These are phyloP conservation scores for Penicillium paradoxum DNA, from an alignment of 495 filamentous ascomycete species.

Conservation along the genomic window DNA sequence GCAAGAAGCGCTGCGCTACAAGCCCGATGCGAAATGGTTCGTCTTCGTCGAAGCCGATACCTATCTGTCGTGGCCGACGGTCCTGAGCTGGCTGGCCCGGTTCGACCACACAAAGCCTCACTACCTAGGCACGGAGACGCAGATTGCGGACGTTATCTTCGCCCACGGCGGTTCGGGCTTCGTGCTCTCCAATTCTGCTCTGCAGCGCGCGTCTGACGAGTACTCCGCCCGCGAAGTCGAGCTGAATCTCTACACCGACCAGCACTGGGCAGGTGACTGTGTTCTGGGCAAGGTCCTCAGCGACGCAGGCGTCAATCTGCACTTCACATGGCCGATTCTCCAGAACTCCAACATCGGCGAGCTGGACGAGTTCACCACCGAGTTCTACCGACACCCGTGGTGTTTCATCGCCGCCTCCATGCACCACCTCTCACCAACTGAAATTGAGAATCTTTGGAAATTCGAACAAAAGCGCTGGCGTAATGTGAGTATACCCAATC, in stretches of 20 bases:
- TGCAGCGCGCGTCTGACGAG: constrained; percentile 42
- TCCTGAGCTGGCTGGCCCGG: constrained; percentile 50
- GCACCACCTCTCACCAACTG: constrained; percentile 44
- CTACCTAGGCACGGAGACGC: constrained; percentile 57
- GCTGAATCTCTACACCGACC: constrained; percentile 49
- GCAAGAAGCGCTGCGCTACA: constrained; percentile 37
- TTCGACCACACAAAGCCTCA: constrained; percentile 46
- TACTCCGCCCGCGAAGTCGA: constrained; percentile 41
- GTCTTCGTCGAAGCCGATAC: constrained; percentile 68
- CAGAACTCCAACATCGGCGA: constrained; percentile 44
- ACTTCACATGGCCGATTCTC: constrained; percentile 49
- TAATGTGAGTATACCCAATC: constrained; percentile 23
- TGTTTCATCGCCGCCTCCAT: constrained; percentile 53
- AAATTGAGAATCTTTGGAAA: constrained; percentile 36
- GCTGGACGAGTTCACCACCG: constrained; percentile 37
- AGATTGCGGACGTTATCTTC: constrained; percentile 52
- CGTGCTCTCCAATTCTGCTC: constrained; percentile 53
- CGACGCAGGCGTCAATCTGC: constrained; percentile 48
- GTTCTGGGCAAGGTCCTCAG: constrained; percentile 55
- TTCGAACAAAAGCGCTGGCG: constrained; percentile 40
- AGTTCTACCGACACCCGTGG: constrained; percentile 45
- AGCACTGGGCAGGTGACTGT: constrained; percentile 65
- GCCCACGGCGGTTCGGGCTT: constrained; percentile 68
- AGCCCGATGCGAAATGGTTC: constrained; percentile 57
- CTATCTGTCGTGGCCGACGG: constrained; percentile 58